Conservation (phyloP, 2,329 filamentous ascomycete genomes). For the Neocatenulostroma microsporum region DNA sequence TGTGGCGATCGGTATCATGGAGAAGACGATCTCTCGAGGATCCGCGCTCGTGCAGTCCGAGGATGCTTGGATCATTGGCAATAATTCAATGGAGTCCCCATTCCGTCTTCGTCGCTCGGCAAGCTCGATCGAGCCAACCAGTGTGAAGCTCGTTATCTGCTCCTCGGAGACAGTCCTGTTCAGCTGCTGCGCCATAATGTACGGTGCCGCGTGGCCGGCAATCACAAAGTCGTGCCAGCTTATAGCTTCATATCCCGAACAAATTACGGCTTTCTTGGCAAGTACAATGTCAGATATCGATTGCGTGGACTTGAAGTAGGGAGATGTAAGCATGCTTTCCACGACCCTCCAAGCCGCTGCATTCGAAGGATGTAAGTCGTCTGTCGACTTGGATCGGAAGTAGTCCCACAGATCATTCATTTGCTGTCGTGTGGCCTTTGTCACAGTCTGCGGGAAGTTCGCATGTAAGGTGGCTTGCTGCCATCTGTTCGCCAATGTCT, state of each 20-base stretch:
- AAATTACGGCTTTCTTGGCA: constrained; percentile 4
- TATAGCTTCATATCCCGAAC: background rate
- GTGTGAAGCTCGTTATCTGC: background rate
- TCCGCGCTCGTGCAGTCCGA: constrained; percentile 1
- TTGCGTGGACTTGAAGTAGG: constrained; percentile 5
- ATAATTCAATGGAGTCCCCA: constrained; percentile 2
- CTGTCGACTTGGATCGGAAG: background rate
- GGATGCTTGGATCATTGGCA: constrained; percentile 6
- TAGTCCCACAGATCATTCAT: constrained; percentile 3
- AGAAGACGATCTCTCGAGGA: constrained; percentile 6
- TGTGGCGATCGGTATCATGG: constrained; percentile 6
- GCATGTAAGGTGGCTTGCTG: background rate
- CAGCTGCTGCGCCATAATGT: background rate
- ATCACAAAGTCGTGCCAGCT: background rate
- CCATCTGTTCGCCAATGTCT: constrained; percentile 6
- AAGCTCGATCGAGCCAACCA: constrained; percentile 2
- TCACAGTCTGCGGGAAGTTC: constrained; percentile 2
- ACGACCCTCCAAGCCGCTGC: background rate
- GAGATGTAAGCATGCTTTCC: background rate
- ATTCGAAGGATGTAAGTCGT: background rate
- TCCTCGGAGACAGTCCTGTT: background rate
- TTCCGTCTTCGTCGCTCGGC: constrained; percentile 2
- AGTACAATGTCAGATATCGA: constrained; percentile 6
- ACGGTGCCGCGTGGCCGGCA: background rate
- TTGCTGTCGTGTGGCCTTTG: constrained; percentile 3